Conservation (phyloP, 495 filamentous ascomycete species). For the Glonium stellatum region DNA sequence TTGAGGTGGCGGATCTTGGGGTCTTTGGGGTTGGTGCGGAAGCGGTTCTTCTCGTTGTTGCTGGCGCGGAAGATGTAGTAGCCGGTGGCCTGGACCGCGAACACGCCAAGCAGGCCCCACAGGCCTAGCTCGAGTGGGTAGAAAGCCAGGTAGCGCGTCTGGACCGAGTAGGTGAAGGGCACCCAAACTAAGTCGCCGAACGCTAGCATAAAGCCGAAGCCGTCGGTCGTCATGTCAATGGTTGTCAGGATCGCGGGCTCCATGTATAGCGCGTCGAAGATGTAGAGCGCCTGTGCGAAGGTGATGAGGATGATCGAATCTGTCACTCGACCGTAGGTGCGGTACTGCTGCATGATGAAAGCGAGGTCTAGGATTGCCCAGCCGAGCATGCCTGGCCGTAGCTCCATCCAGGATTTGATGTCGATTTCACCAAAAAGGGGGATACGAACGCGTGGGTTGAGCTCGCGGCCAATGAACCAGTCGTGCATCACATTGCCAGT, state of each 20-base stretch:
- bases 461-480: slow-evolving; percentile 94
- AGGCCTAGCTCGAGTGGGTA: slow-evolving; percentile 73
- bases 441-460: slow-evolving; percentile 80
- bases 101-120: slow-evolving; percentile 52
- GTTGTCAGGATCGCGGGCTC: slow-evolving; percentile 89
- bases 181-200: slow-evolving; percentile 95
- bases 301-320: slow-evolving; percentile 83
- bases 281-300: slow-evolving; percentile 72
- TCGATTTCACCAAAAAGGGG: slow-evolving; percentile 78
- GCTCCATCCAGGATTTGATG: slow-evolving; percentile 84
- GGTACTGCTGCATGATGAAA: slow-evolving; percentile 83
- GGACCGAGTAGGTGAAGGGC: slow-evolving; percentile 80
- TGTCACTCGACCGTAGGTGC: slow-evolving; percentile 69
- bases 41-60: slow-evolving; percentile 91
- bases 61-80: slow-evolving; percentile 86
- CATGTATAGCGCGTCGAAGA: slow-evolving; percentile 81
- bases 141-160: slow-evolving; percentile 78
- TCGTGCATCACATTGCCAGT: slow-evolving; percentile 87
- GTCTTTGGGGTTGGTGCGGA: slow-evolving; percentile 82
- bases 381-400: slow-evolving; percentile 83
- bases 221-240: slow-evolving; percentile 92
- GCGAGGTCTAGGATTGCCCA: slow-evolving; percentile 85
- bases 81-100: slow-evolving; percentile 57
- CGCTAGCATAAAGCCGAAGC: slow-evolving; percentile 93
- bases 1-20: slow-evolving; percentile 72